Percentiles rank a stretch among this genome's conserved stretches.
Evolutionary conservation across 352 stramenopile genomes (phyloP).

Genomic region (Pythium rishiriense): DNA sequence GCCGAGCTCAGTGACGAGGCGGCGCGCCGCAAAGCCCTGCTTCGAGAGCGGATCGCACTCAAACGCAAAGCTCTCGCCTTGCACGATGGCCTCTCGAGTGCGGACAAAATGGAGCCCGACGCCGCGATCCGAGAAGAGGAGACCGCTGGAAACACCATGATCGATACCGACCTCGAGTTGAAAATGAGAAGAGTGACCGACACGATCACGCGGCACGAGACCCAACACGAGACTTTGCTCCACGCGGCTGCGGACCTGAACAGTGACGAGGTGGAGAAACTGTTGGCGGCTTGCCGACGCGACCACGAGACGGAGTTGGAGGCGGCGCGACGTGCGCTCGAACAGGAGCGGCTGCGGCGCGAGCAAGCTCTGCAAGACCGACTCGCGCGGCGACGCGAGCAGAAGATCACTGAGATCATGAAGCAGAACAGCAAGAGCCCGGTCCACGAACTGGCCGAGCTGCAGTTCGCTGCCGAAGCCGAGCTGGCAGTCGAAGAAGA

Average conservation of each 20-base stretch:
- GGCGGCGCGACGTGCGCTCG: not conserved
- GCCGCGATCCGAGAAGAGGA: not conserved
- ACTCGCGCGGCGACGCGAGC: conserved; percentile 9
- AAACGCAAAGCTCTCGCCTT: conserved; percentile 16
- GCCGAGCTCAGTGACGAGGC: conserved; percentile 11
- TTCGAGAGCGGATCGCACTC: conserved; percentile 11
- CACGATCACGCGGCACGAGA: not conserved
- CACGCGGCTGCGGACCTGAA: not conserved
- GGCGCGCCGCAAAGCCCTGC: conserved; percentile 4
- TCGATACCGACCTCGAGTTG: not conserved
- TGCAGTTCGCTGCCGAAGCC: not conserved
- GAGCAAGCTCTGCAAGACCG: conserved; percentile 17
- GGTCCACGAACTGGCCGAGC: not conserved
- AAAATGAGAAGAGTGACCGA: not conserved
- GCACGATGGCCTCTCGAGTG: not conserved
- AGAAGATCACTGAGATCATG: conserved; percentile 1
- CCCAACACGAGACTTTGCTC: not conserved
- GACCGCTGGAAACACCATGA: not conserved
- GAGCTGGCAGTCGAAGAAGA: conserved; percentile 4
- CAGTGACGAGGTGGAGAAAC: conserved; percentile 13
- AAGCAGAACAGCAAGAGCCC: not conserved
- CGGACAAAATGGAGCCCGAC: not conserved
- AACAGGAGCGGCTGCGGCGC: conserved; percentile 8
- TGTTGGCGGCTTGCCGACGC: conserved; percentile 6
- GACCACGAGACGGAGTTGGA: conserved; percentile 3